Evolutionary conservation across 305 asterid genomes (phyloP), one percentile per base, ranked within the genome.

Genomic region (Fraxinus sp.): DNA sequence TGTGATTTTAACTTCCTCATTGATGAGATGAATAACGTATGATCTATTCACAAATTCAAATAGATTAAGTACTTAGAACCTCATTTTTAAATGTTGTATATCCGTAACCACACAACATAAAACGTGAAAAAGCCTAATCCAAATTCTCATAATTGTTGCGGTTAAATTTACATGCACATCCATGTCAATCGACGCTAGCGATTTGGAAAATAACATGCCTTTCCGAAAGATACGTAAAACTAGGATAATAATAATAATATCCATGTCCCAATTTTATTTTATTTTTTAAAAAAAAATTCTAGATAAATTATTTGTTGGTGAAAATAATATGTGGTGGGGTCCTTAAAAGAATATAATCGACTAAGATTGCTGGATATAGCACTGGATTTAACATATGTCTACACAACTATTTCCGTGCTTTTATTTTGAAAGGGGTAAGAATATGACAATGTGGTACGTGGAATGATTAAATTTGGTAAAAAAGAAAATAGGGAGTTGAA

Each of bases 341-440:
- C 85, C 79, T 83, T 78, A 80, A 78, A 77, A 36, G 59, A 82
- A 32, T 41, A 78, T 87, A 85, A 87, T 87, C 75, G 87, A 75
- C 71, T 72, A 75, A 24, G 26, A 36, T 76, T 82, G 66, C 73
- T 16, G 36, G 30, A 74, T 78, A 1, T 35, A 44, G 49, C 33
- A 78, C 36, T 64, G 78, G 55, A 52, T 68, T 62, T 59, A 46
- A 16, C 39, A 64, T 24, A 22, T 22, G 24, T 64, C 73, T 24
- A 22, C 73, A 3, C 35, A 18, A 5, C 6, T 2, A 64, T 64
- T 64, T 64, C 16, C 73, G 26, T 8, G 73, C 35, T 64, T 20
- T 22, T 64, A 24, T 8, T 8, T 64, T 9, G 7, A 64, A 55
- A 74, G 57, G 33, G 30, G 82, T 39, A 72, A 64, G 33, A 64